phyloP scores from a whole-genome alignment of 2,329 filamentous ascomycete species.

The Colletotrichum sp. region DNA sequence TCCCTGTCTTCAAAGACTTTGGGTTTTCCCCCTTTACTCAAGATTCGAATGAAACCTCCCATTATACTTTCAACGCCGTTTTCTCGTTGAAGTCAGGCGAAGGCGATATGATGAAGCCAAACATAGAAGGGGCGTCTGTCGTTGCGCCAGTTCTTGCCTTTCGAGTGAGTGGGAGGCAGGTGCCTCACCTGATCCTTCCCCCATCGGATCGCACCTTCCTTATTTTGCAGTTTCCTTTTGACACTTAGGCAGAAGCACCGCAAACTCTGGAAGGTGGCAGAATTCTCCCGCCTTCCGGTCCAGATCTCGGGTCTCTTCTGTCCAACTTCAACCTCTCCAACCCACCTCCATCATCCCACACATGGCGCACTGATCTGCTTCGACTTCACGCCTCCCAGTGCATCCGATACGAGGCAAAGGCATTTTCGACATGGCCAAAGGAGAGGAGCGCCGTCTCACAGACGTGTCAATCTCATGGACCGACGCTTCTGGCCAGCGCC shows the following conservation, averaged over 20 bases:
- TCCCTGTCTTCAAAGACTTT: too few relatives aligned
- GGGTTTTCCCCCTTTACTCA: accelerated
- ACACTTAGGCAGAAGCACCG: not conserved
- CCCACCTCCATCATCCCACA: not conserved
- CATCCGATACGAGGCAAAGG: not conserved
- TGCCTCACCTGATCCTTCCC: not conserved
- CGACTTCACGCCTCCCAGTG: not conserved
- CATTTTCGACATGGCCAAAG: not conserved
- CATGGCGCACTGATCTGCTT: not conserved
- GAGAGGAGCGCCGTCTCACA: not conserved
- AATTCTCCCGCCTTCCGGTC: not conserved
- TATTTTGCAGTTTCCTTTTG: not conserved
- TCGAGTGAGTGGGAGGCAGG: not conserved
- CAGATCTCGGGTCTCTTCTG: not conserved
- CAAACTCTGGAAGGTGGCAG: not conserved
- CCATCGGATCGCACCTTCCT: not conserved
- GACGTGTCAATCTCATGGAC: not conserved
- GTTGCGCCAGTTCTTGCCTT: not conserved
- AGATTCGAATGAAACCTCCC: not conserved
- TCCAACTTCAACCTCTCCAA: not conserved
- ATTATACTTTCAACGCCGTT: too few relatives aligned
- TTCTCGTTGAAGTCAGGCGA: too few relatives aligned
- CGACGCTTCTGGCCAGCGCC: not conserved
- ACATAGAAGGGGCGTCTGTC: not conserved
- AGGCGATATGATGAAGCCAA: not conserved